Conservation (phyloP, 2,329 filamentous ascomycete species). For the Sclerotiophoma versabilis region DNA sequence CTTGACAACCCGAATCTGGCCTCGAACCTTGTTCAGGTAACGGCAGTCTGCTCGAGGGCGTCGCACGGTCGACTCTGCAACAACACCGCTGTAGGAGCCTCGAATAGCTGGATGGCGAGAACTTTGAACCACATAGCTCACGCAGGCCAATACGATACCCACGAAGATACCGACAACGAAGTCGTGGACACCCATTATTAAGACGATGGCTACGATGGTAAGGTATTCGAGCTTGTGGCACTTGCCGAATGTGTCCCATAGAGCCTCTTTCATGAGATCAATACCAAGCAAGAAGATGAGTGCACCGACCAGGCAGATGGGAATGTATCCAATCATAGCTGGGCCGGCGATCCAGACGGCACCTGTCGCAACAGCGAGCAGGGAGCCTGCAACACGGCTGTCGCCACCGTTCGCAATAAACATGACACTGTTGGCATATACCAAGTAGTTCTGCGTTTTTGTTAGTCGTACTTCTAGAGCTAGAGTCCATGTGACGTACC, state of each 20-base stretch:
- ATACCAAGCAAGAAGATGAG: conserved; percentile 95
- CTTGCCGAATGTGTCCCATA: conserved; percentile 88
- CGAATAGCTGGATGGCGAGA: conserved; percentile 88
- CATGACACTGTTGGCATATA: conserved; percentile 96
- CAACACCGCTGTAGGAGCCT: conserved; percentile 86
- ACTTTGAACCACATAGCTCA: conserved; percentile 89
- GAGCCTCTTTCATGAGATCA: conserved; percentile 85
- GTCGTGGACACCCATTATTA: conserved; percentile 96
- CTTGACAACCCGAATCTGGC: conserved; percentile 90
- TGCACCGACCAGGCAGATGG: conserved; percentile 94
- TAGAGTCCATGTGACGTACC: conserved; percentile 42
- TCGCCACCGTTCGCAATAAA: conserved; percentile 94
- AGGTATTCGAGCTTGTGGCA: conserved; percentile 86
- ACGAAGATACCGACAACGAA: conserved; percentile 94
- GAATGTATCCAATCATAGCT: conserved; percentile 89
- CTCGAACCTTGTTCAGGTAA: conserved; percentile 83
- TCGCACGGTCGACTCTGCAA: conserved; percentile 90
- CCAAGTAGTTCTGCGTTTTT: conserved; percentile 80
- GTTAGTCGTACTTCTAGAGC: conserved; percentile 27
- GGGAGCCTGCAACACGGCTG: conserved; percentile 81
- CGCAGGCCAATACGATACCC: conserved; percentile 88
- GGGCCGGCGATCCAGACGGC: conserved; percentile 86
- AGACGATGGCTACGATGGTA: conserved; percentile 85
- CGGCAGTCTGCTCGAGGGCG: conserved; percentile 88
- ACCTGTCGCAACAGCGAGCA: conserved; percentile 81